A percentile compares a stretch with the other conserved stretches of the same genome.
Conservation (phyloP, 2,329 filamentous ascomycete species). For the Xylaria hypoxylon region DNA sequence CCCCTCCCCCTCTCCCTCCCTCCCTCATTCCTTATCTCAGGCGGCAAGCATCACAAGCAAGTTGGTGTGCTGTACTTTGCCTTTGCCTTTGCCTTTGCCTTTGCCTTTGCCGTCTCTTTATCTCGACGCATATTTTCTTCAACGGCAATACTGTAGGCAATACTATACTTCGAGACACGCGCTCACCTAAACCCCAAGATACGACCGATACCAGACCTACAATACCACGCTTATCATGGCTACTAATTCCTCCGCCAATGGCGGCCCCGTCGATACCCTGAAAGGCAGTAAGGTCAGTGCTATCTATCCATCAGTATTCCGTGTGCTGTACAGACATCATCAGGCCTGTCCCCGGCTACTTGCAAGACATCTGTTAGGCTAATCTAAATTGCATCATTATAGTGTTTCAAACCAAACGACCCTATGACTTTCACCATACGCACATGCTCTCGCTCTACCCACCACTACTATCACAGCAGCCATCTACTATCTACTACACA, state of each 20-base stretch:
- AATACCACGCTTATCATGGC: conserved; percentile 54
- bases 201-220: conserved; percentile 24
- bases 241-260: conserved; percentile 58
- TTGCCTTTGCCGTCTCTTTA: background rate
- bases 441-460: background rate
- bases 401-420: conserved; percentile 51
- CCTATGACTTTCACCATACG: conserved; percentile 1
- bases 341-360: conserved; percentile 6
- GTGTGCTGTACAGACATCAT: conserved; percentile 42
- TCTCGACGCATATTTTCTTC: conserved; percentile 2
- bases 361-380: conserved; percentile 44
- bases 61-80: background rate
- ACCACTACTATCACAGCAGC: too few relatives aligned
- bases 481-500: background rate
- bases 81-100: conserved; percentile 1
- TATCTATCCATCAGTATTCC: background rate
- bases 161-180: background rate
- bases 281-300: conserved; percentile 66
- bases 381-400: conserved; percentile 44
- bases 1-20: too few relatives aligned
- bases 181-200: conserved; percentile 38
- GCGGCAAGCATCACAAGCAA: conserved; percentile 21
- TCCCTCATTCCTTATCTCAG: conserved; percentile 18
- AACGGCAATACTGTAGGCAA: background rate
- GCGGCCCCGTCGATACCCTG: conserved; percentile 61